Evolutionary conservation across 805 yeast genomes (phyloP).

Genomic region (Ogataea thermomethanolica): DNA sequence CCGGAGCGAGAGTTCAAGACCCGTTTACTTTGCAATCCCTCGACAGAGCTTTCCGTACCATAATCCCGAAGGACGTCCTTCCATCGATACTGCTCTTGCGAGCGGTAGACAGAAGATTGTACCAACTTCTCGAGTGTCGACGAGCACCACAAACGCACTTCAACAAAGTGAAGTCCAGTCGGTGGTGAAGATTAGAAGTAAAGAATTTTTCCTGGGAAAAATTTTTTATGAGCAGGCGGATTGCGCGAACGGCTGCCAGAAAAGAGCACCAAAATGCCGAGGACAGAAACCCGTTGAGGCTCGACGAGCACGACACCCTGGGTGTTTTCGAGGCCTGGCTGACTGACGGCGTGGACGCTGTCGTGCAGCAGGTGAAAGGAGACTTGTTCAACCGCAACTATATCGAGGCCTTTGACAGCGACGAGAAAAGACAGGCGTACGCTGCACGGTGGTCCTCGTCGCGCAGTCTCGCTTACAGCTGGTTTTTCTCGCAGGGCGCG

Average conservation of each 20-base stretch:
- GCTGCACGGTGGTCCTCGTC: conserved; percentile 86
- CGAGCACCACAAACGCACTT: conserved; percentile 21
- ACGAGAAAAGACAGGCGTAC: conserved; percentile 67
- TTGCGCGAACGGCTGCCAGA: conserved; percentile 30
- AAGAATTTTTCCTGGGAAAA: conserved; percentile 3
- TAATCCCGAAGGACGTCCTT: conserved; percentile 26
- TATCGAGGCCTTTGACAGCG: conserved; percentile 60
- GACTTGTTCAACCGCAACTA: conserved; percentile 70
- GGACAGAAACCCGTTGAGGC: conserved; percentile 14
- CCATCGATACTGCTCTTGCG: conserved; percentile 28
- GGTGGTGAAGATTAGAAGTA: conserved; percentile 41
- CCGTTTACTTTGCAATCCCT: conserved; percentile 79
- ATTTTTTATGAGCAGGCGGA: conserved; percentile 32
- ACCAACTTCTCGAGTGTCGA: conserved; percentile 39
- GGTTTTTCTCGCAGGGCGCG: conserved; percentile 54
- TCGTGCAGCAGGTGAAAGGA: conserved; percentile 68
- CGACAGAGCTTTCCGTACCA: conserved; percentile 96
- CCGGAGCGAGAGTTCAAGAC: conserved; percentile 7
- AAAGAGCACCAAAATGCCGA: conserved; percentile 14
- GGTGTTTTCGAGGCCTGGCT: conserved; percentile 30
- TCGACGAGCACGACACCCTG: conserved; percentile 37
- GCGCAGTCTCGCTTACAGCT: conserved; percentile 68
- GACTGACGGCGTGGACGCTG: conserved; percentile 33
- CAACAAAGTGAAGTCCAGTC: conserved; percentile 24
- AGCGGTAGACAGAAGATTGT: conserved; percentile 27